Conservation (phyloP, 495 filamentous ascomycete species). For the Aspergillus bridgeri region DNA sequence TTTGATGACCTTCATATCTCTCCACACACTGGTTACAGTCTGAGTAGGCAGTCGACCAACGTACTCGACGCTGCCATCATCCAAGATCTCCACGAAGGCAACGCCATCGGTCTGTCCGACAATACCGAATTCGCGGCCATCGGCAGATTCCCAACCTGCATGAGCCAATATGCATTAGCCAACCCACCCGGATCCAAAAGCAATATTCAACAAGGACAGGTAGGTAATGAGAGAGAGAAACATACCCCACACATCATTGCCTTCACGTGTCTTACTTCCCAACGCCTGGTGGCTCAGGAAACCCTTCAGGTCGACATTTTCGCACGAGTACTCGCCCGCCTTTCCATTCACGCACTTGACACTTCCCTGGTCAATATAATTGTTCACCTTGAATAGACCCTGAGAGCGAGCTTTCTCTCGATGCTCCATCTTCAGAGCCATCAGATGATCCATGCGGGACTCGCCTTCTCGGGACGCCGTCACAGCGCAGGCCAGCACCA, state of each 20-base stretch:
- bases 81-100: slow-evolving; percentile 16
- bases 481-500: slow-evolving; percentile 9
- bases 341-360: slow-evolving; percentile 11
- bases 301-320: slow-evolving; percentile 14
- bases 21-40: slow-evolving; percentile 13
- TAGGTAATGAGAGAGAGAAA: not conserved
- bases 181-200: too few relatives aligned
- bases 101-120: slow-evolving; percentile 20
- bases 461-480: slow-evolving; percentile 10
- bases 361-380: slow-evolving; percentile 6
- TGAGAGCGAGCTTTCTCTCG: slow-evolving; percentile 14
- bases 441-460: slow-evolving; percentile 14
- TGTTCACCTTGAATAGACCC: slow-evolving; percentile 15
- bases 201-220: not conserved
- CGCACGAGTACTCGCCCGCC: slow-evolving; percentile 19
- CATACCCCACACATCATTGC: slow-evolving; percentile 21
- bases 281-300: slow-evolving; percentile 20
- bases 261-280: slow-evolving; percentile 18
- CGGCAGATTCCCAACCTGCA: slow-evolving; percentile 16
- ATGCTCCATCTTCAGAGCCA: slow-evolving; percentile 13
- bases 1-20: slow-evolving; percentile 19
- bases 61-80: slow-evolving; percentile 17
- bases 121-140: slow-evolving; percentile 19
- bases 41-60: slow-evolving; percentile 16
- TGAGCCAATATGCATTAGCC: not conserved